These are phyloP conservation scores for Trichosphaerium sp. DNA, from an alignment of 78 protist species.

Conservation along the genomic window DNA sequence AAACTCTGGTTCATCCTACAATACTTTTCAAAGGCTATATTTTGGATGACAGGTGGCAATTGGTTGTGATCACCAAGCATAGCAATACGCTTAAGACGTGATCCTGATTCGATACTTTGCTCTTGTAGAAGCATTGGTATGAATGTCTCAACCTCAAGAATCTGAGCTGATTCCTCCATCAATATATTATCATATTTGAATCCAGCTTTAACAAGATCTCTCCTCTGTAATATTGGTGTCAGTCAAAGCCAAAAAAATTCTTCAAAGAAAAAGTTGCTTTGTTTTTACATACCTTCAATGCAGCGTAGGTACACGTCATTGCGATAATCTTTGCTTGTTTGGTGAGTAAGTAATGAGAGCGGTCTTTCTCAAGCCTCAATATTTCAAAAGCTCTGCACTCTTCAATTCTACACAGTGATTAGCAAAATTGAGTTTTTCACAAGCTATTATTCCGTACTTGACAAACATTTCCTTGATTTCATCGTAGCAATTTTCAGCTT, in stretches of 20 bases:
- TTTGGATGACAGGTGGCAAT: conserved; percentile 91
- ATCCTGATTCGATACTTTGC: conserved; percentile 7
- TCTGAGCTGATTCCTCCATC: conserved; percentile 92
- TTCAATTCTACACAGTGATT: no score
- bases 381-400: conserved; percentile 81
- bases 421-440: background rate
- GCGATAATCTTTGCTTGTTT: conserved; percentile 83
- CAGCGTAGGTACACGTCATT: conserved; percentile 97
- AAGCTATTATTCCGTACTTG: conserved; percentile 26
- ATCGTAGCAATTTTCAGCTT: conserved; percentile 18
- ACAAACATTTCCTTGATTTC: conserved; percentile 53
- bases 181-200: conserved; percentile 86
- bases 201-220: conserved; percentile 28
- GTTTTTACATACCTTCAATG: conserved; percentile 60
- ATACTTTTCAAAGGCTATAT: conserved; percentile 69
- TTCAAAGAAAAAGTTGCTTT: background rate
- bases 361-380: conserved; percentile 64
- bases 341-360: conserved; percentile 73
- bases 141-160: conserved; percentile 91
- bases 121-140: conserved; percentile 87
- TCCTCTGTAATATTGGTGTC: background rate
- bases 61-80: conserved; percentile 95
- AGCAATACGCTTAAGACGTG: conserved; percentile 75
- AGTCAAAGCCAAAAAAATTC: background rate
- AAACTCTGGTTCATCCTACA: conserved; percentile 68